phyloP scores from a whole-genome alignment of 108 stramenopile species.

The Chaetoceros muelleri region DNA sequence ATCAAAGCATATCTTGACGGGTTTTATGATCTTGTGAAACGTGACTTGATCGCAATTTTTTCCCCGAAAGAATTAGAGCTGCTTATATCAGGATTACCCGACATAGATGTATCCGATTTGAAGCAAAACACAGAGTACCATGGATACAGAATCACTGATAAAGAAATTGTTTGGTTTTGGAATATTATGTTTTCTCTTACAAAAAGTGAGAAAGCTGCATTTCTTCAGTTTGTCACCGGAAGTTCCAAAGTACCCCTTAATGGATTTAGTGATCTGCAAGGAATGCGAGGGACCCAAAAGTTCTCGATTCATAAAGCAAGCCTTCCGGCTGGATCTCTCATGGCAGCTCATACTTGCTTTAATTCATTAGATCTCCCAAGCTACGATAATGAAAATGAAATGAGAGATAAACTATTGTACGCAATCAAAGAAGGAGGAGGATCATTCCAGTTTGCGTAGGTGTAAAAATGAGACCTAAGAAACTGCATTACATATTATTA shows the following conservation, averaged over 20 bases:
- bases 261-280: slow-evolving; percentile 92
- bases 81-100: slow-evolving; percentile 94
- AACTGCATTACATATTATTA: too few species aligned
- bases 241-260: slow-evolving; percentile 91
- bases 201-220: slow-evolving; percentile 85
- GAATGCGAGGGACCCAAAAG: slow-evolving; percentile 92
- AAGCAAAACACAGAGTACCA: slow-evolving; percentile 90
- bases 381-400: slow-evolving; percentile 79
- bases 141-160: slow-evolving; percentile 78
- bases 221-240: slow-evolving; percentile 93
- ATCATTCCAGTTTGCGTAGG: slow-evolving; percentile 71
- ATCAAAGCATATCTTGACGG: slow-evolving; percentile 92
- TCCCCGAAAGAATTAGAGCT: slow-evolving; percentile 93
- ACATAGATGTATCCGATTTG: slow-evolving; percentile 88
- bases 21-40: slow-evolving; percentile 94
- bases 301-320: slow-evolving; percentile 89
- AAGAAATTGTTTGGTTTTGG: slow-evolving; percentile 96
- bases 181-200: slow-evolving; percentile 77
- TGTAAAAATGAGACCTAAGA: too few species aligned
- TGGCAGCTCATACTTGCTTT: slow-evolving; percentile 96
- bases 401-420: slow-evolving; percentile 84
- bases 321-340: slow-evolving; percentile 66
- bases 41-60: slow-evolving; percentile 90
- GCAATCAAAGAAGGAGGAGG: slow-evolving; percentile 87
- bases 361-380: slow-evolving; percentile 89